Percentiles rank a stretch among this genome's conserved stretches.
These are phyloP conservation scores for Flaveria trinervia DNA, from an alignment of 129 eudicot species.

Conservation along the genomic window DNA sequence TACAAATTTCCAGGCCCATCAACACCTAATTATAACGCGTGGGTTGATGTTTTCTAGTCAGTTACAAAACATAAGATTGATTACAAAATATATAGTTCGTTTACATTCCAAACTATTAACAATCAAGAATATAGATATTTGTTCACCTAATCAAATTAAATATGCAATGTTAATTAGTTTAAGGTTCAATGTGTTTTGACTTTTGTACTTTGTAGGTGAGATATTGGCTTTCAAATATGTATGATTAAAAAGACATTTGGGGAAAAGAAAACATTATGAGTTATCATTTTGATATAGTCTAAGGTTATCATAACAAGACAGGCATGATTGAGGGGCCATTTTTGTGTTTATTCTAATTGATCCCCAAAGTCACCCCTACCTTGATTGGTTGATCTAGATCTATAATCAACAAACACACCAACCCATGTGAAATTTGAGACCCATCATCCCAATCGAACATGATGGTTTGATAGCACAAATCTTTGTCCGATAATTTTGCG, in stretches of 20 bases:
- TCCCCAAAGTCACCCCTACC: slow-evolving; percentile 27
- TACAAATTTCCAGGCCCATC: no score
- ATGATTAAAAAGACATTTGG: background rate
- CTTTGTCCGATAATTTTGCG: slow-evolving; percentile 20
- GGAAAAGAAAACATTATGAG: background rate
- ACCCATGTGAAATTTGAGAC: slow-evolving; percentile 42
- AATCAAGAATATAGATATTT: background rate
- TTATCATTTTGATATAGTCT: slow-evolving; percentile 3
- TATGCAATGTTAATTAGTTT: background rate
- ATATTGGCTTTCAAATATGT: slow-evolving; percentile 3
- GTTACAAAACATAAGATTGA: background rate
- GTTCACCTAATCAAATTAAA: background rate
- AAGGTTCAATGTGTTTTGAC: background rate
- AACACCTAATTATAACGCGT: no score
- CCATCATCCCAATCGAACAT: slow-evolving; percentile 30
- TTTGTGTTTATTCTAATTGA: background rate
- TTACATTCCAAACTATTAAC: background rate
- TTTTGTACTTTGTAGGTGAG: background rate
- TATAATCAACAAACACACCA: slow-evolving; percentile 23
- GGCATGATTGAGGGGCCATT: background rate
- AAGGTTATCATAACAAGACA: slow-evolving; percentile 14
- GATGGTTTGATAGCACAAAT: slow-evolving; percentile 30
- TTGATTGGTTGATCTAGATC: slow-evolving; percentile 36
- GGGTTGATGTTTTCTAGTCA: no score
- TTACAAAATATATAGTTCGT: background rate